These are phyloP conservation scores for Xerocomellus amylosporus DNA, from an alignment of 768 basidiomycete species.

Conservation along the genomic window DNA sequence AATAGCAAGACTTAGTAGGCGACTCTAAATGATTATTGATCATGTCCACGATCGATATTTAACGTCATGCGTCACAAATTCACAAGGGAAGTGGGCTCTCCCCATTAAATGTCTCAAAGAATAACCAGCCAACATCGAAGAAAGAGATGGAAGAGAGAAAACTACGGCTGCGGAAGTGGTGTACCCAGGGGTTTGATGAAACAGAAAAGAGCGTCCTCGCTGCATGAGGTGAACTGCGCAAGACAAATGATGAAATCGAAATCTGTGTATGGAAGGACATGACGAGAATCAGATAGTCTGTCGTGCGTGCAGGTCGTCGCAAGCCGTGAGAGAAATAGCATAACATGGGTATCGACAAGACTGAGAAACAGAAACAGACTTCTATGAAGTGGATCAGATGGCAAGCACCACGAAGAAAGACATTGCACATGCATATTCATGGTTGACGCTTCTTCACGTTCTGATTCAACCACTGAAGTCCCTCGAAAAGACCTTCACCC, in stretches of 20 bases:
- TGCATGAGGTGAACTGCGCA: conserved; percentile 24
- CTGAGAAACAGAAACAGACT: conserved; percentile 13
- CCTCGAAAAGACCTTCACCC: conserved; percentile 96
- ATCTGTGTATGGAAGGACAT: conserved; percentile 21
- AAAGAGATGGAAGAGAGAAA: conserved; percentile 4
- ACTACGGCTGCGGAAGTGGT: conserved; percentile 17
- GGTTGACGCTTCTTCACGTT: conserved; percentile 93
- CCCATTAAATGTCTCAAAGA: conserved; percentile 25
- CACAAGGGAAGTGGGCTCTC: conserved; percentile 20
- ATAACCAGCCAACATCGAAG: conserved; percentile 18
- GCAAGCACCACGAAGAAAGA: conserved; percentile 18
- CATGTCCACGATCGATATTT: conserved; percentile 13
- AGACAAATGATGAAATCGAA: conserved; percentile 20
- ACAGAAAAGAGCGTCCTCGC: conserved; percentile 14
- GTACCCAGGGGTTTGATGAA: conserved; percentile 13
- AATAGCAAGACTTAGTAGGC: neutral
- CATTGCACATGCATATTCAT: conserved; percentile 37
- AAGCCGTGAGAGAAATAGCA: conserved; percentile 36
- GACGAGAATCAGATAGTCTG: conserved; percentile 35
- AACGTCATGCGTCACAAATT: conserved; percentile 17
- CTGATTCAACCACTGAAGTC: conserved; percentile 95
- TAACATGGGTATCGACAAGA: conserved; percentile 34
- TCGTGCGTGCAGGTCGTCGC: conserved; percentile 36
- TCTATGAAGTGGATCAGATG: conserved; percentile 25
- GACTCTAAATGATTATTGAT: conserved; percentile 16